Percentiles rank a stretch among this genome's conserved stretches.
Conservation (phyloP, 441 rosid species). For the Gossypium davidsonii region DNA sequence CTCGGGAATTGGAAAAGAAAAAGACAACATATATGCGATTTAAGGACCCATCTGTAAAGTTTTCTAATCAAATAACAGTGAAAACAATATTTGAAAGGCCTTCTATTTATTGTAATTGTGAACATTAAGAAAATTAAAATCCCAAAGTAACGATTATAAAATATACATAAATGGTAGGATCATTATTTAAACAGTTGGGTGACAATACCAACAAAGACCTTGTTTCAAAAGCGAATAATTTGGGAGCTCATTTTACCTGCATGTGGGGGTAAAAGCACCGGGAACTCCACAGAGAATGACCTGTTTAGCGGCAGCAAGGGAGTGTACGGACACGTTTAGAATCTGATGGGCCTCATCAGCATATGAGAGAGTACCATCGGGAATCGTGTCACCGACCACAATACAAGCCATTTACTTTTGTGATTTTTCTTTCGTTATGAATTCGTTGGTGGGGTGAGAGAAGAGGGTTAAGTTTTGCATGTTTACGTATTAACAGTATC, state of each 20-base stretch:
- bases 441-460: not conserved
- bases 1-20: not conserved
- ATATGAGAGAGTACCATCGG: constrained; percentile 62
- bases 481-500: no score
- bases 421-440: not conserved
- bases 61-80: not conserved
- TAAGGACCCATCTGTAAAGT: not conserved
- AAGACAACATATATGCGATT: not conserved
- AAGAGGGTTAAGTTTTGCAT: not conserved
- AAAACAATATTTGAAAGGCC: not conserved
- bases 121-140: no score
- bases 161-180: not conserved
- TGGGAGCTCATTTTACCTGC: constrained; percentile 43
- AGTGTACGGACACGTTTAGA: constrained; percentile 58
- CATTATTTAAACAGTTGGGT: no score
- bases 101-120: not conserved
- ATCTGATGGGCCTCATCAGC: constrained; percentile 76
- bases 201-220: no score
- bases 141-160: not conserved
- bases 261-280: constrained; percentile 94
- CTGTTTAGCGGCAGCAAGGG: constrained; percentile 74
- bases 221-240: no score
- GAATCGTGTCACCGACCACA: constrained; percentile 52
- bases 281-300: constrained; percentile 77
- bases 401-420: constrained; percentile 56